A percentile compares a stretch with the other conserved stretches of the same genome.
phyloP scores from a whole-genome alignment of 1,284 basidiomycete species.

The Pseudozyma sp. region DNA sequence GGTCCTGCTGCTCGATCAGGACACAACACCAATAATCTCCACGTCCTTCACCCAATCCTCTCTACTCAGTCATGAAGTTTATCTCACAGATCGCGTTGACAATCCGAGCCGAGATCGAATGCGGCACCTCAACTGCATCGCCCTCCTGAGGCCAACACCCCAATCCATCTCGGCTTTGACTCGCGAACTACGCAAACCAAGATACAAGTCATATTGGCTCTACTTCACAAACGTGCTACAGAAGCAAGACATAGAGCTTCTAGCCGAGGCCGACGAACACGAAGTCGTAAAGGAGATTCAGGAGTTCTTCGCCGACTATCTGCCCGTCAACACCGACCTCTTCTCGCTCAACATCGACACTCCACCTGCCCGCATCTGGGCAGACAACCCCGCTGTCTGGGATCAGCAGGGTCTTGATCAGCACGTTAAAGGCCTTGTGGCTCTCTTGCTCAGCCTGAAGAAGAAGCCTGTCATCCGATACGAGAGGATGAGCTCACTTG shows the following conservation, averaged over 20 bases:
- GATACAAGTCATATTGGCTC: constrained; percentile 92
- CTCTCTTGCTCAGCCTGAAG: constrained; percentile 91
- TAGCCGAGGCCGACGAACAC: constrained; percentile 94
- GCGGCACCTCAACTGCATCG: constrained; percentile 95
- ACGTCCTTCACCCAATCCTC: constrained; percentile 93
- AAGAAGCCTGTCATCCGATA: constrained; percentile 95
- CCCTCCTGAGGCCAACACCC: constrained; percentile 85
- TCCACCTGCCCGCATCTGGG: constrained; percentile 74
- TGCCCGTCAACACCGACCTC: constrained; percentile 76
- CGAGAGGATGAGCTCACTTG: constrained; percentile 91
- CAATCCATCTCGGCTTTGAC: constrained; percentile 85
- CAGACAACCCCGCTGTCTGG: constrained; percentile 74
- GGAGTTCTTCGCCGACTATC: constrained; percentile 66
- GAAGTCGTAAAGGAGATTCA: constrained; percentile 92
- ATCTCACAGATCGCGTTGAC: constrained; percentile 96
- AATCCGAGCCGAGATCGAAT: constrained; percentile 76
- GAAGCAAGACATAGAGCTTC: constrained; percentile 89
- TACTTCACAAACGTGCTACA: constrained; percentile 89
- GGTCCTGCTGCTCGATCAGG: constrained; percentile 92
- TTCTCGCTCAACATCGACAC: constrained; percentile 79
- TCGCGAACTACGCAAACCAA: constrained; percentile 80
- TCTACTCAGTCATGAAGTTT: constrained; percentile 94
- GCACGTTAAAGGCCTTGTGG: constrained; percentile 83
- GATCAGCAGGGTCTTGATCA: constrained; percentile 81
- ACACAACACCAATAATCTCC: constrained; percentile 97